A percentile compares a stretch with the other conserved stretches of the same genome.
phyloP scores from a whole-genome alignment of 768 basidiomycete genomes.

The Panus rudis region DNA sequence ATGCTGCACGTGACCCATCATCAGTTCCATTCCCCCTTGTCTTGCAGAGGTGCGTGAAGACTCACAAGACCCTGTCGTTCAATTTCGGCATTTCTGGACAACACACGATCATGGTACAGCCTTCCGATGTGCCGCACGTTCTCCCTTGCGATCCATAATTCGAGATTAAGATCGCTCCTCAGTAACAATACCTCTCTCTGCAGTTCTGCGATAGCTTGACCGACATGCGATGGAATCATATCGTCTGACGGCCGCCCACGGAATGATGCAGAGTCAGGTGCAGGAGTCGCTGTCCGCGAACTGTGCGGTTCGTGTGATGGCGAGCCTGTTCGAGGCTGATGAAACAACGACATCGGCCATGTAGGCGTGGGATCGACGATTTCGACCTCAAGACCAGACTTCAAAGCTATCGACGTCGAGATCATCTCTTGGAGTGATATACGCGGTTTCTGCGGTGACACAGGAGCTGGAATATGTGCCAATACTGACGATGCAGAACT shows the following conservation, averaged over 20 bases:
- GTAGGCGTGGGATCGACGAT: conserved; percentile 40
- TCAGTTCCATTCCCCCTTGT: conserved; percentile 1
- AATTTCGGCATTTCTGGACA: conserved; percentile 68
- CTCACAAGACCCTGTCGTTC: conserved; percentile 78
- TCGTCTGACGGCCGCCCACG: background rate
- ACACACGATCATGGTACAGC: conserved; percentile 64
- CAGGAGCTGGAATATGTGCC: conserved; percentile 3
- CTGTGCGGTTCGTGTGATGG: conserved; percentile 15
- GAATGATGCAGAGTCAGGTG: conserved; percentile 1
- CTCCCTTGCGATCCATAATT: conserved; percentile 76
- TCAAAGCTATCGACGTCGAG: conserved; percentile 62
- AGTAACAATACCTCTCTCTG: conserved; percentile 73
- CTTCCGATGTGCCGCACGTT: conserved; percentile 79
- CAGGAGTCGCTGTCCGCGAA: conserved; percentile 1
- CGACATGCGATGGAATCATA: conserved; percentile 39
- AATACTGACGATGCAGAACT: conserved; percentile 6
- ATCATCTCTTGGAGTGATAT: conserved; percentile 76
- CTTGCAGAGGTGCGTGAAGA: conserved; percentile 3
- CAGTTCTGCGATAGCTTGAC: conserved; percentile 59
- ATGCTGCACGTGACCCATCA: conserved; percentile 38
- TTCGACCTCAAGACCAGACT: conserved; percentile 61
- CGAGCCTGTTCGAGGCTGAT: conserved; percentile 18
- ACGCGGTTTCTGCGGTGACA: conserved; percentile 10
- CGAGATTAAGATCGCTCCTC: conserved; percentile 78
- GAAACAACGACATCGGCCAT: conserved; percentile 46